Base-by-base conservation (phyloP, 176 grass and related monocot species). In the Chloris gayana region DNA sequence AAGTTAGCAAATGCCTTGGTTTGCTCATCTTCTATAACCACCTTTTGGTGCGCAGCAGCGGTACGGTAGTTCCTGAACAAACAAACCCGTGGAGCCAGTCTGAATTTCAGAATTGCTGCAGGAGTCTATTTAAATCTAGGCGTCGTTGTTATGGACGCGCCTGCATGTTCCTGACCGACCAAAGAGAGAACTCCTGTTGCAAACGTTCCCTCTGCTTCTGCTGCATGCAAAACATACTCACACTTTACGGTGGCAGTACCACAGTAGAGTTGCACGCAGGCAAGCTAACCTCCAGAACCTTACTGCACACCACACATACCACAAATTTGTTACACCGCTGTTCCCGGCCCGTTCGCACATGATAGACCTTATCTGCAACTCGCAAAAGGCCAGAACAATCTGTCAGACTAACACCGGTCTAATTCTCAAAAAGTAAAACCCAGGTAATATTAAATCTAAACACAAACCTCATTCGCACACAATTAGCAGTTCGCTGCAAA, bases 181-280 rank as follows among this genome's bases (percentile, higher is more conserved):
- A 15, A 27, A 14, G 17, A 51, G 49, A 45, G 39, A 69, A 42
- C 66, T 69, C 67, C 67, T 69, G 67, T 70, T 44, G n/a, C 67
- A 45, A 57, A 57, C 22, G 50, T 22, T n/a, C n/a, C n/a, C n/a
- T 1, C 17, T 17, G 14, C 22, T 57, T 44, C 67, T 69, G 35
- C 38, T 44, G 67, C 35, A 13, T 6, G 9, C 24, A 35, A 35
- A 24, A 42, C 51, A 54, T 54, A 49, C 46, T 49, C 46, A 4
- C 46, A 49, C 46, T 49, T 49, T 1, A 49, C 46, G 14, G 46
- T 49, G 12, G 46, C 46, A 44, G 41, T 44, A 44, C 46, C 3
- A 8, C 51, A 54, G 51, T 54, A 21, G 51, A 57, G 54, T n/a
- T 9, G 22, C 54, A 57, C 54, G 6, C 22, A 8, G 7, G 8